These are phyloP conservation scores for Ichthyophthirius multifiliis DNA, from an alignment of 169 alveolate genomes.

Conservation along the genomic window DNA sequence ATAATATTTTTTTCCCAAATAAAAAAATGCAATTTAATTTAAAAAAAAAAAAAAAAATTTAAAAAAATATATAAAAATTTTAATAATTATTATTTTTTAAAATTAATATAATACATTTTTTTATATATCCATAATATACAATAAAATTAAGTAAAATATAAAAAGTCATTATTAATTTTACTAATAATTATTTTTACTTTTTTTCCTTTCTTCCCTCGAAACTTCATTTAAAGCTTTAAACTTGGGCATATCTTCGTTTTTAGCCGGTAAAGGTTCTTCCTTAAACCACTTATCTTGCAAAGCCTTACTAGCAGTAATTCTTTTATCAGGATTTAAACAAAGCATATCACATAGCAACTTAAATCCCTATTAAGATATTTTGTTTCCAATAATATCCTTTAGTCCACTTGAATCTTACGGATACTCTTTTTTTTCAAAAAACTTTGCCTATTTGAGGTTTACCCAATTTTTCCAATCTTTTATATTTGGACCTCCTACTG, in stretches of 20 bases:
- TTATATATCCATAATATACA: no score
- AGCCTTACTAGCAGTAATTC: slow-evolving; percentile 78
- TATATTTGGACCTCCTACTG: slow-evolving; percentile 78
- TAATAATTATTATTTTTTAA: no score
- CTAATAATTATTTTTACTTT: slow-evolving; percentile 35
- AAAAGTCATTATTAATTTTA: neutral
- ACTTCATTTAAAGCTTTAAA: slow-evolving; percentile 57
- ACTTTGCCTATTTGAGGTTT: slow-evolving; percentile 25
- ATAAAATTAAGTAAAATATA: no score
- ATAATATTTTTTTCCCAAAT: no score
- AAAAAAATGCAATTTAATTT: no score
- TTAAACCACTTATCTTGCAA: slow-evolving; percentile 75
- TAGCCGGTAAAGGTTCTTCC: slow-evolving; percentile 51
- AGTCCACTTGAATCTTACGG: slow-evolving; percentile 36
- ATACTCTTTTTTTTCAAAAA: slow-evolving; percentile 37
- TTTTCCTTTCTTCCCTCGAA: slow-evolving; percentile 53
- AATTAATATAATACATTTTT: no score
- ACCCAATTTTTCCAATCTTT: slow-evolving; percentile 77
- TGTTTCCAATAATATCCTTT: slow-evolving; percentile 42
- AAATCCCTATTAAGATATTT: slow-evolving; percentile 51
- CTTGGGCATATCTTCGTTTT: slow-evolving; percentile 52
- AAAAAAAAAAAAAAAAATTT: no score
- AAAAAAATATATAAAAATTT: no score
- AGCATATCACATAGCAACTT: slow-evolving; percentile 64
- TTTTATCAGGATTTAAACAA: slow-evolving; percentile 65